phyloP scores from a whole-genome alignment of 176 grass and related monocot genomes.

The Hyparrhenia diplandra region DNA sequence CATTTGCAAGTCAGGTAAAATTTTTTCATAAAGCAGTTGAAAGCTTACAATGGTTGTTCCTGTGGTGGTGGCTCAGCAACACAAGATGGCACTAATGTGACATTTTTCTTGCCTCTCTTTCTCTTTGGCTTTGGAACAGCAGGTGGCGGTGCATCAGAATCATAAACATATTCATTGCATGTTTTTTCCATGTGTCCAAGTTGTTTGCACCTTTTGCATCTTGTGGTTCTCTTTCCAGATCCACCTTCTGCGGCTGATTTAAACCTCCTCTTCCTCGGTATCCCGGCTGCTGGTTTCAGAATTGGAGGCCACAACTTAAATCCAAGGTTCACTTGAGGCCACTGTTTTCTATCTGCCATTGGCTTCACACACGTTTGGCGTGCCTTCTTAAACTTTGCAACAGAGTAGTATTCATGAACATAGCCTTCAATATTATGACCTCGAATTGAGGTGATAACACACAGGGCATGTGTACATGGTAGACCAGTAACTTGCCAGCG shows the following conservation, averaged over 20 bases:
- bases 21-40: not conserved
- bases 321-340: not conserved
- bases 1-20: not conserved
- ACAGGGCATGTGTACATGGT: not conserved
- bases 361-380: not conserved
- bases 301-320: not conserved
- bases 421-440: not conserved
- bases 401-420: not conserved
- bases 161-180: not conserved
- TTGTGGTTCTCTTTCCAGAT: not conserved
- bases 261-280: not conserved
- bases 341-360: not conserved
- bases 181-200: not conserved
- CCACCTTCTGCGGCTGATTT: not conserved
- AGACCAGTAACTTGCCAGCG: not conserved
- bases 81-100: not conserved
- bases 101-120: not conserved
- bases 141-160: not conserved
- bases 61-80: not conserved
- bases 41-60: not conserved
- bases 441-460: not conserved
- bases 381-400: not conserved
- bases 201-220: not conserved
- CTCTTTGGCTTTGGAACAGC: not conserved
- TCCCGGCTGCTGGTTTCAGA: not conserved